Evolutionary conservation across 78 protist genomes (phyloP).

Genomic region (Andalucia godoyi): DNA sequence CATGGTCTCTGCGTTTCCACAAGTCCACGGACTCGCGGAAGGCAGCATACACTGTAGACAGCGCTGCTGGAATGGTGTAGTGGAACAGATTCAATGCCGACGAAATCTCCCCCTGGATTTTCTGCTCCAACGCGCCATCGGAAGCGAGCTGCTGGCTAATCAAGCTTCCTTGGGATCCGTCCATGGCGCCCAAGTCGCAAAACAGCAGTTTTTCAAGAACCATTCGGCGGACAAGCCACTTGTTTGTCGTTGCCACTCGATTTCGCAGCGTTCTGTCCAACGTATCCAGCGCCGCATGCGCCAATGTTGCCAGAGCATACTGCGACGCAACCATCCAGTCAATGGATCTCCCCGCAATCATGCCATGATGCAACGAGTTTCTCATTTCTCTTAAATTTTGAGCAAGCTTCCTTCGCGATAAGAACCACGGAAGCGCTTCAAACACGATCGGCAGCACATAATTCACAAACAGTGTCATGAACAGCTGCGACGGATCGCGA

Average conservation of each 20-base stretch:
- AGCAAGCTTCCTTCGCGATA: not conserved
- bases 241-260: not conserved
- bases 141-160: not conserved
- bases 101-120: not conserved
- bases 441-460: conserved; percentile 11
- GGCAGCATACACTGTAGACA: not conserved
- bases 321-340: not conserved
- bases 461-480: not conserved
- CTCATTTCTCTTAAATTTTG: not conserved
- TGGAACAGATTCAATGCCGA: not conserved
- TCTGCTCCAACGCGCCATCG: not conserved
- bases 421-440: conserved; percentile 21
- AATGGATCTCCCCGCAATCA: not conserved
- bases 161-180: not conserved
- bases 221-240: not conserved
- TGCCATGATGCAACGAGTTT: not conserved
- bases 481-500: not conserved
- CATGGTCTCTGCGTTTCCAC: not conserved
- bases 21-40: not conserved
- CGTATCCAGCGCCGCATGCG: not conserved
- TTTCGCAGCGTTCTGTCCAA: not conserved
- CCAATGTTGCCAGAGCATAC: not conserved
- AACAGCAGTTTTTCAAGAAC: not conserved
- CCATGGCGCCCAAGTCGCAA: conserved; percentile 6
- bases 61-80: not conserved